Evolutionary conservation across 495 filamentous ascomycete genomes (phyloP), one percentile per base, ranked within the genome.

Genomic region (Talaromyces stipitatus): DNA sequence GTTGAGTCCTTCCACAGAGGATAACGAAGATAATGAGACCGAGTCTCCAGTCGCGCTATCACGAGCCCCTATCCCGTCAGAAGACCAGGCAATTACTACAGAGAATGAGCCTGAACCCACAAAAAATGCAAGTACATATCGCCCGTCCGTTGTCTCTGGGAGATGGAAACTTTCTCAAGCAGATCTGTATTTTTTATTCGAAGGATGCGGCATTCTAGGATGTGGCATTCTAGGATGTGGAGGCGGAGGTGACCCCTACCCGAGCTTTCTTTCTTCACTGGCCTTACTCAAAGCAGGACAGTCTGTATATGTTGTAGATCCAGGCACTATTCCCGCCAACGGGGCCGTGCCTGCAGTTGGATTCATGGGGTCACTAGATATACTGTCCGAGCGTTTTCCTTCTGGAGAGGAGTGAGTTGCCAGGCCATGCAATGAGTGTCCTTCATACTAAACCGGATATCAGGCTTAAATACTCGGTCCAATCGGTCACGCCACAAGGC

Each of bases 151-250:
- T 10, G 20, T 5, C 22, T 18, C 41, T 8, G 41, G 41, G 7
- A 46, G 16, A 64, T 79, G 38, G 84, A 81, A 82, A 71, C 78
- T 66, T 57, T 85, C 55, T 69, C 72, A 81, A 47, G 78, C 77
- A 0, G 83, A 87, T 64, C 69, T 85, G 3, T 30, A 63, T 11
- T 87, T 79, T 69, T 78, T 87, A 22, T 69, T 77, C 1, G 76
- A 73, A 26, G 84, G 84, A 1, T 36, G 33, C 16, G 81, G 82
- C 58, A 78, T 87, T 57, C 77, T 87, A 10, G 84, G 83, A 5
- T 36, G 33, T 36, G 81, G 82, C 58, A 78, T 87, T 57, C 77
- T 87, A 10, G 84, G 83, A 5, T 82, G 78, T 1, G 84, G 82
- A 7, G 66, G 66, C 7, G 83, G 83, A 1, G 83, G 83, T 29